phyloP scores from a whole-genome alignment of 306 rosid species.

The Cucurbita maxima region DNA sequence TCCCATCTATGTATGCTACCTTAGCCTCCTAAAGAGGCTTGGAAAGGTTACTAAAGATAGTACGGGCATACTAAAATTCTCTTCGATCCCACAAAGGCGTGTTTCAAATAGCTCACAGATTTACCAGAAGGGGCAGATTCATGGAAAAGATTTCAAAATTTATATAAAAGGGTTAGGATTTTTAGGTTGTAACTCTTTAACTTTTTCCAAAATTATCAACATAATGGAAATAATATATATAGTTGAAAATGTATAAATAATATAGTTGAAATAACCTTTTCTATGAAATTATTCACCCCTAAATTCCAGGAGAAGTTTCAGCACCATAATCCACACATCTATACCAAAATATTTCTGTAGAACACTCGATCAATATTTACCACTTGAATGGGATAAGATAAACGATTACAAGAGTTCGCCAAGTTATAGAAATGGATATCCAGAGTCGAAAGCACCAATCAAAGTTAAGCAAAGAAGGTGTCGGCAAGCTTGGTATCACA shows the following conservation, averaged over 20 bases:
- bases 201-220: not conserved
- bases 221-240: not conserved
- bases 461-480: not conserved
- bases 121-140: not conserved
- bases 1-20: not conserved
- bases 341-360: not conserved
- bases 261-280: too few species aligned
- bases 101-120: not conserved
- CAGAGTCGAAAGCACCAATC: not conserved
- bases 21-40: not conserved
- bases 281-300: not conserved
- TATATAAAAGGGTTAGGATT: not conserved
- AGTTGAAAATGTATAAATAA: not conserved
- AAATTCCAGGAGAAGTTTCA: not conserved
- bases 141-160: not conserved
- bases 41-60: not conserved
- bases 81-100: not conserved
- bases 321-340: not conserved
- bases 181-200: not conserved
- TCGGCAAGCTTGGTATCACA: slow-evolving; percentile 7
- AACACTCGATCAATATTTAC: not conserved
- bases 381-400: not conserved
- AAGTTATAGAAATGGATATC: not conserved
- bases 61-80: not conserved
- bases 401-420: not conserved